A percentile compares a stretch with the other conserved stretches of the same genome.
These are phyloP conservation scores for Magnaporthiopsis poae DNA, from an alignment of 2,329 filamentous ascomycete genomes.

Conservation along the genomic window DNA sequence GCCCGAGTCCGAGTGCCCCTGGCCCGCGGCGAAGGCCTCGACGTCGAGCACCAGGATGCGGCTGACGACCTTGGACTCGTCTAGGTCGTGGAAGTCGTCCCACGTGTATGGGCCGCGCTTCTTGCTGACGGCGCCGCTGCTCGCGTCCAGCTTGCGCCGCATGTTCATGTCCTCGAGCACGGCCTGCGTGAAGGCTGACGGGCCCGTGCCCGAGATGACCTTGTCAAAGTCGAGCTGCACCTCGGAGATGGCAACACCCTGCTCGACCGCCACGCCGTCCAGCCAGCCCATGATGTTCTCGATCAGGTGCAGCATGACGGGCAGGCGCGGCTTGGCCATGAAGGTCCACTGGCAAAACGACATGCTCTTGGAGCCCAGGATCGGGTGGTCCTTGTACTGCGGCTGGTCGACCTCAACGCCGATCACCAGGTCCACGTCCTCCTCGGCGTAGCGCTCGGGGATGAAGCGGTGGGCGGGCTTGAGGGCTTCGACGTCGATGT, in stretches of 20 bases:
- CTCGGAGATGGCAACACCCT: slow-evolving; percentile 48
- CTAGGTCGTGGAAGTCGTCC: slow-evolving; percentile 55
- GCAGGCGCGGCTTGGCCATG: slow-evolving; percentile 56
- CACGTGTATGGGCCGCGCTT: slow-evolving; percentile 40
- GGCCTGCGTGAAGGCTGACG: slow-evolving; percentile 58
- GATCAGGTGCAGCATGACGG: slow-evolving; percentile 58
- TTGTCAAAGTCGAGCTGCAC: slow-evolving; percentile 62
- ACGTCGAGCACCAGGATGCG: slow-evolving; percentile 59
- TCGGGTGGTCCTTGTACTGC: slow-evolving; percentile 51
- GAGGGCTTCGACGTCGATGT: slow-evolving; percentile 34
- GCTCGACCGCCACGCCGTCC: slow-evolving; percentile 45
- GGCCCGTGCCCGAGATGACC: slow-evolving; percentile 63
- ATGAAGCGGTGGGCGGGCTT: slow-evolving; percentile 40
- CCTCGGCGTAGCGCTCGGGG: slow-evolving; percentile 51
- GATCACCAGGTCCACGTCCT: slow-evolving; percentile 61
- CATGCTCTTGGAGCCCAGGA: slow-evolving; percentile 56
- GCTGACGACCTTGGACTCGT: slow-evolving; percentile 55
- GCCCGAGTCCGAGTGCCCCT: slow-evolving; percentile 63
- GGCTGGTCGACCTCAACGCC: slow-evolving; percentile 64
- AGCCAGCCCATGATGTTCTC: slow-evolving; percentile 62
- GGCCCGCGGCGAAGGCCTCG: slow-evolving; percentile 62
- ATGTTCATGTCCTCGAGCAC: slow-evolving; percentile 54
- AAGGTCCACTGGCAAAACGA: slow-evolving; percentile 72
- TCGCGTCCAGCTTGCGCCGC: neutral
- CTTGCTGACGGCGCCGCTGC: neutral